Percentiles rank a stretch among this genome's conserved stretches.
Evolutionary conservation across 2,329 filamentous ascomycete genomes (phyloP).

Genomic region (Epichloe sp.): DNA sequence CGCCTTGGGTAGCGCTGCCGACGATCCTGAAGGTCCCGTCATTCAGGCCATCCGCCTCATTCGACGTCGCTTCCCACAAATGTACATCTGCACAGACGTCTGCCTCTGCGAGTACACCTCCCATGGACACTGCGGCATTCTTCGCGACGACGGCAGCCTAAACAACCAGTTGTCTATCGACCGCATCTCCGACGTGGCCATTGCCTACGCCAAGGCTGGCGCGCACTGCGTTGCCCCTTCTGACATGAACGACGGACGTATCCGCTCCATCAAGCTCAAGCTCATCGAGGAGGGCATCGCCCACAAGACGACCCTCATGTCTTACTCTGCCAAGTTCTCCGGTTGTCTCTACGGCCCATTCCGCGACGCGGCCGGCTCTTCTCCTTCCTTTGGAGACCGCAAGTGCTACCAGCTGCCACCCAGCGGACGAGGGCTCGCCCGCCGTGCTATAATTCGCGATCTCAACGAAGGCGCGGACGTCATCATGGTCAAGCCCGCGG

Average conservation of each 20-base stretch:
- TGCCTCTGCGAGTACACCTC: slow-evolving; percentile 98
- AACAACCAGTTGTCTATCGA: slow-evolving; percentile 93
- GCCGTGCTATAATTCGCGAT: slow-evolving; percentile 79
- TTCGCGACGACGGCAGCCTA: slow-evolving; percentile 80
- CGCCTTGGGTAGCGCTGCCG: slow-evolving; percentile 78
- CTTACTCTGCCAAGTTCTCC: slow-evolving; percentile 94
- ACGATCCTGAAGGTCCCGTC: slow-evolving; percentile 86
- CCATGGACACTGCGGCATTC: slow-evolving; percentile 92
- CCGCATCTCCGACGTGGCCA: slow-evolving; percentile 91
- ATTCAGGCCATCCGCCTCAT: slow-evolving; percentile 77
- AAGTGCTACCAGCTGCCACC: slow-evolving; percentile 95
- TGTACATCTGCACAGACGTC: slow-evolving; percentile 87
- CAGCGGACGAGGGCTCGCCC: slow-evolving; percentile 79
- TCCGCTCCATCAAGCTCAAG: slow-evolving; percentile 95
- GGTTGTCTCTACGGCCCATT: slow-evolving; percentile 95
- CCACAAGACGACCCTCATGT: slow-evolving; percentile 88
- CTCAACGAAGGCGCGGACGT: slow-evolving; percentile 91
- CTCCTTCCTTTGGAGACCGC: slow-evolving; percentile 84
- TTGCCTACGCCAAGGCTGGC: slow-evolving; percentile 89
- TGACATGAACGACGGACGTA: slow-evolving; percentile 97
- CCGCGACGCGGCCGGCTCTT: slow-evolving; percentile 86
- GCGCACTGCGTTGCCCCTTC: slow-evolving; percentile 95
- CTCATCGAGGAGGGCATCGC: slow-evolving; percentile 89
- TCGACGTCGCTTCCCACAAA: slow-evolving; percentile 70
- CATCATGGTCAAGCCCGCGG: slow-evolving; percentile 98